Conservation (phyloP, 805 yeast genomes). For the Saturnispora halmiae region DNA sequence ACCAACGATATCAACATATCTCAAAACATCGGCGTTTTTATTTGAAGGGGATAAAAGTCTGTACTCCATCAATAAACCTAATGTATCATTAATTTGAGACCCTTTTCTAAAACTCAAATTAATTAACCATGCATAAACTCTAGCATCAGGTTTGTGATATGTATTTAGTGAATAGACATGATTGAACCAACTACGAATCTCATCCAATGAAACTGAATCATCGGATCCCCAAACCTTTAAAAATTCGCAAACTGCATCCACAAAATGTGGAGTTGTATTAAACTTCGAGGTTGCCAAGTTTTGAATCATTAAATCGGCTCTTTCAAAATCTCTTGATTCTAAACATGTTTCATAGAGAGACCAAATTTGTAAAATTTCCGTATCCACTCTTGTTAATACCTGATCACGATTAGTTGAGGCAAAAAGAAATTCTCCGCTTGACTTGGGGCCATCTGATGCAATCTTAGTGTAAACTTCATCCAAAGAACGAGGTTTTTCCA, state of each 20-base stretch:
- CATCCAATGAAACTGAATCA: slow-evolving; percentile 18
- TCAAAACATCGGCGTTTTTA: slow-evolving; percentile 29
- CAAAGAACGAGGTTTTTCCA: slow-evolving; percentile 14
- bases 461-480: slow-evolving; percentile 17
- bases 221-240: slow-evolving; percentile 31
- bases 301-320: slow-evolving; percentile 61
- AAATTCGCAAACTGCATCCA: slow-evolving; percentile 63
- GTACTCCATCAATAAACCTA: slow-evolving; percentile 15
- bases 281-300: slow-evolving; percentile 37
- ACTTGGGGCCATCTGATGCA: background rate
- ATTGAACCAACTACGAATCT: slow-evolving; percentile 22
- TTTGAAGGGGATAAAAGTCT: slow-evolving; percentile 17
- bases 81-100: slow-evolving; percentile 11
- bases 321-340: slow-evolving; percentile 49
- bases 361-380: slow-evolving; percentile 35
- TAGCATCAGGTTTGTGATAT: slow-evolving; percentile 18
- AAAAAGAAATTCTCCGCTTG: slow-evolving; percentile 10
- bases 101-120: slow-evolving; percentile 22
- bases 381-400: slow-evolving; percentile 22
- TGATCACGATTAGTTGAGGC: slow-evolving; percentile 23
- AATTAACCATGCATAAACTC: slow-evolving; percentile 26
- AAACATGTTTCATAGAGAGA: slow-evolving; percentile 72
- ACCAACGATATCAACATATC: slow-evolving; percentile 40
- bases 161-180: slow-evolving; percentile 15
- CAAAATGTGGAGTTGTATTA: slow-evolving; percentile 34